Percentiles rank a stretch among this genome's conserved stretches.
These are phyloP conservation scores for Solanum corneliomulleri DNA, from an alignment of 257 asterid genomes.

Conservation along the genomic window DNA sequence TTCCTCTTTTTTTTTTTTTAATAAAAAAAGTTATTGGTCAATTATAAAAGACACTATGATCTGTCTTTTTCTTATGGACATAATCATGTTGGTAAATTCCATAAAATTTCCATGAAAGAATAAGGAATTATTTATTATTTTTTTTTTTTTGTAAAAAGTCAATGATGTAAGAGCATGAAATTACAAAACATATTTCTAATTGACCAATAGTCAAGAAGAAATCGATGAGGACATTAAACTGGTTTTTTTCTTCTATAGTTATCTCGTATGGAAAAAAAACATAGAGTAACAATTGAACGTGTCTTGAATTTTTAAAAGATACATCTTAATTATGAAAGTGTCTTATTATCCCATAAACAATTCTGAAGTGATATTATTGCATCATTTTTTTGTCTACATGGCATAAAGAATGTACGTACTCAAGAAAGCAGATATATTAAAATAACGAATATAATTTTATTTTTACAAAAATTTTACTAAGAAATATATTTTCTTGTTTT, in stretches of 20 bases:
- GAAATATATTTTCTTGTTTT: too few species aligned
- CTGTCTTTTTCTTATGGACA: neutral
- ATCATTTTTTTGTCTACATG: too few species aligned
- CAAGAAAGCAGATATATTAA: too few species aligned
- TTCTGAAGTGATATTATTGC: too few species aligned
- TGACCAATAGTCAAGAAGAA: neutral
- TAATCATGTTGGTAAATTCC: neutral
- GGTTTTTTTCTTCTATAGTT: neutral
- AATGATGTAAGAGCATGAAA: neutral
- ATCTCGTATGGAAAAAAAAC: neutral
- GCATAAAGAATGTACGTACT: too few species aligned
- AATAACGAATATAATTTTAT: too few species aligned
- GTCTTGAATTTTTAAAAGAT: too few species aligned
- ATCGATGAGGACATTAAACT: neutral
- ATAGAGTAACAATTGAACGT: too few species aligned
- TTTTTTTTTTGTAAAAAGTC: neutral
- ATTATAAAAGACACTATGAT: neutral
- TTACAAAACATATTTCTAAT: neutral
- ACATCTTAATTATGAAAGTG: fast-evolving
- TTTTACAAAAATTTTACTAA: too few species aligned
- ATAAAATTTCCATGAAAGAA: neutral
- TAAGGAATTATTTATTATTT: too few species aligned
- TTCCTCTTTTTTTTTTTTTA: neutral
- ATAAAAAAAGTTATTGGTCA: neutral
- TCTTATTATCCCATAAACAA: too few species aligned